Conservation (phyloP, 2,329 filamentous ascomycete species). For the Fusarium sp. region DNA sequence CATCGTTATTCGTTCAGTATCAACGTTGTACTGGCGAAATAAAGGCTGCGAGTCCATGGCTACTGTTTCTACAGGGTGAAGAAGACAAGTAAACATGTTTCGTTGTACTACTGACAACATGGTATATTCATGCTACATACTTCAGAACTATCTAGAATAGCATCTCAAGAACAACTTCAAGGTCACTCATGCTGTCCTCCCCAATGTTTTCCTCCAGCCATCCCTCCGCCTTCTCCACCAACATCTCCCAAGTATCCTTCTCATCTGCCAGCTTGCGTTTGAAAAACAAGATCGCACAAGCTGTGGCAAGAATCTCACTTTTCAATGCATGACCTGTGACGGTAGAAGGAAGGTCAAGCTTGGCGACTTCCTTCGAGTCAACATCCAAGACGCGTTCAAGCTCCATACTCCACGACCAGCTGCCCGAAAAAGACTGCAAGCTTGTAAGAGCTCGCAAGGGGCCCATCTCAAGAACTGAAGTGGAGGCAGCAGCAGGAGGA, state of each 20-base stretch:
- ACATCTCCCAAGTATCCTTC: conserved; percentile 71
- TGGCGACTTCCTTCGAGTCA: background rate
- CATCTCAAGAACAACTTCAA: conserved; percentile 33
- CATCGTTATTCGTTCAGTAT: background rate
- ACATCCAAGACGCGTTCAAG: conserved; percentile 47
- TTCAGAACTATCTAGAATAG: conserved; percentile 17
- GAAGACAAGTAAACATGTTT: too few relatives aligned
- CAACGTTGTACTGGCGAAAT: background rate
- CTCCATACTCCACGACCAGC: conserved; percentile 46
- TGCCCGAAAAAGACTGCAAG: conserved; percentile 59
- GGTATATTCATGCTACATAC: background rate
- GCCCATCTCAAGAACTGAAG: background rate
- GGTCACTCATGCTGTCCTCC: conserved; percentile 5
- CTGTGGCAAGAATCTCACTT: conserved; percentile 43
- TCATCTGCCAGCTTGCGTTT: conserved; percentile 56
- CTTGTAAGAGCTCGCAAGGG: conserved; percentile 56
- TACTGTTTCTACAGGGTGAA: background rate
- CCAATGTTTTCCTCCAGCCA: conserved; percentile 56
- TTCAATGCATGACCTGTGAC: background rate
- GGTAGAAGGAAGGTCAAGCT: conserved; percentile 8
- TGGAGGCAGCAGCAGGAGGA: background rate
- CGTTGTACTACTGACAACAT: background rate
- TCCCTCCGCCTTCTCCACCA: conserved; percentile 67
- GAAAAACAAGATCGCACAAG: conserved; percentile 52
- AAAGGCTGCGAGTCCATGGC: background rate